Evolutionary conservation across 164 flowering plant genomes (phyloP), one percentile per base, ranked within the genome.

Genomic region (Euptelea pleiosperma): DNA sequence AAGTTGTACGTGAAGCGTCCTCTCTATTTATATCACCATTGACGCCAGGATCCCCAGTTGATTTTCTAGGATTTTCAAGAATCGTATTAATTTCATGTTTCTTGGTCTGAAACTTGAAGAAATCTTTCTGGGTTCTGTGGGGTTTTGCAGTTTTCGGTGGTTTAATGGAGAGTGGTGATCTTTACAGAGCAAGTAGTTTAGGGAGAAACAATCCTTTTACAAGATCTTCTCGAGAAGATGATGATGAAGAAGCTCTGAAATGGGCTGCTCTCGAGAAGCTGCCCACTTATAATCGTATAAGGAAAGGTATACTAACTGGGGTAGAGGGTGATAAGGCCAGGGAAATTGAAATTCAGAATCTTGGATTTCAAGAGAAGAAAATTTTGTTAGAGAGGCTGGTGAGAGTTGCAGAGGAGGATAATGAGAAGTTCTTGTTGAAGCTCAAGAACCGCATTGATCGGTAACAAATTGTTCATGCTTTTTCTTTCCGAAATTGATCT

Each of bases 381-480:
- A 51, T 21, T 18, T 45, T 85, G 61, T 19, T 86, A 35, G 88
- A 87, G 39, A 82, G 84, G 53, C 67, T 87, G 31, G 64, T 85
- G 0, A 76, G 62, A 52, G 73, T 70, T 61, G 84, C 86, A 0
- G 91, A 82, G 42, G 78, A 83, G 34, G 89, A 80, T 49, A 83
- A 87, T 61, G 91, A 82, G 70, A 75, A 70, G 62, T 82, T 83
- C 75, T 70, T 87, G 68, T 40, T 73, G 46, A 81, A 85, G 75
- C 86, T 85, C 52, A 85, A 72, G 71, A 46, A 82, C 19, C 63
- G 77, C 5, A 64, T 76, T 39, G 73, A 76, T 42, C 43, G 73
- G 79, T 68, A 41, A 54, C n/a, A n/a, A n/a, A n/a, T n/a, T n/a
- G n/a, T n/a, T n/a, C n/a, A n/a, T n/a, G n/a, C n/a, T n/a, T n/a